phyloP scores from a whole-genome alignment of 441 rosid species.

The Kokia cookei region DNA sequence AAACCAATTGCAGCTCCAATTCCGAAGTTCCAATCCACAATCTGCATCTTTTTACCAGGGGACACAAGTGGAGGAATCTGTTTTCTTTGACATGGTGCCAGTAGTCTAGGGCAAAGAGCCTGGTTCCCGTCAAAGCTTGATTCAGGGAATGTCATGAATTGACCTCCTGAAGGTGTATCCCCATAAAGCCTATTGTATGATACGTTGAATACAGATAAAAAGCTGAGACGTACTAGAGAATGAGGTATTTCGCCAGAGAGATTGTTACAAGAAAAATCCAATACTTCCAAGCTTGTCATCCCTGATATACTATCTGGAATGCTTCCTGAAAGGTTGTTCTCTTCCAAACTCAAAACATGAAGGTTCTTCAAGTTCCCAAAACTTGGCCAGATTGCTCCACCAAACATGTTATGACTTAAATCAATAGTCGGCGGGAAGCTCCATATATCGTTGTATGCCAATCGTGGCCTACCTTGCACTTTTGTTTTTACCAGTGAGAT shows the following conservation, averaged over 20 bases:
- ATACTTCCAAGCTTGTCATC: slow-evolving; percentile 1
- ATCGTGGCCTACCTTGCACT: background rate
- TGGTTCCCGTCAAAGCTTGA: slow-evolving; percentile 5
- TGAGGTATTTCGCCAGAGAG: background rate
- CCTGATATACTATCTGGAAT: background rate
- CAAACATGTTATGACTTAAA: background rate
- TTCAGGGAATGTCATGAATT: background rate
- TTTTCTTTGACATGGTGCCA: background rate
- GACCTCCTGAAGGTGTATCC: background rate
- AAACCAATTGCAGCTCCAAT: background rate
- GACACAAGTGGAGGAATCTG: background rate
- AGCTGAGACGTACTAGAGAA: background rate
- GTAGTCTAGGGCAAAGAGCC: background rate
- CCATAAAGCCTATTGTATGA: slow-evolving; percentile 3
- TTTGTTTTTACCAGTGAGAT: background rate
- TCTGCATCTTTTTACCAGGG: background rate
- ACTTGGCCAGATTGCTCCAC: background rate
- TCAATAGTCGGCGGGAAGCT: background rate
- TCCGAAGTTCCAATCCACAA: background rate
- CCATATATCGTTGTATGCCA: background rate
- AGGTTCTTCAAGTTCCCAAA: background rate
- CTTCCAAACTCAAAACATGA: background rate
- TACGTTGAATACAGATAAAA: background rate
- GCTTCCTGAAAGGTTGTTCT: background rate
- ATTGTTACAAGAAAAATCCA: slow-evolving; percentile 3